A percentile compares a stretch with the other conserved stretches of the same genome.
Conservation (phyloP, 176 grass and related monocot species). For the Triticum urartu region DNA sequence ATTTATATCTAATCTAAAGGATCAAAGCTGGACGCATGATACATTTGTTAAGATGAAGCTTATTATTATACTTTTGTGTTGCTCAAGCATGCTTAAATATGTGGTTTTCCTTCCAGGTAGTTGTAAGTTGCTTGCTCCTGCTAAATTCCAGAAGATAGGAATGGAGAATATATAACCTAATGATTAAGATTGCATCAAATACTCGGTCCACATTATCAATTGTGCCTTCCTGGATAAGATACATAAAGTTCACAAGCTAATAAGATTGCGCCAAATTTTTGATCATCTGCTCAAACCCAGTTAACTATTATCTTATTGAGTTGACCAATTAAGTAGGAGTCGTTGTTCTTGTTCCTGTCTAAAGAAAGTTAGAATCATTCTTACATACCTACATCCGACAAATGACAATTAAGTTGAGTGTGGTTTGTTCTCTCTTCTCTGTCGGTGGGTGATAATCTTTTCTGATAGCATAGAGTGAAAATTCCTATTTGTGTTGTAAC, state of each 20-base stretch:
- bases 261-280: neutral
- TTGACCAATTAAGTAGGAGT: conserved; percentile 1
- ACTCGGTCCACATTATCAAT: too few relatives aligned
- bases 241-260: too few relatives aligned
- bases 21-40: too few relatives aligned
- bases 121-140: too few relatives aligned
- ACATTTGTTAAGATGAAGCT: too few relatives aligned
- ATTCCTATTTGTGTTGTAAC: neutral
- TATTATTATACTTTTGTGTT: too few relatives aligned
- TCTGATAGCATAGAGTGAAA: neutral
- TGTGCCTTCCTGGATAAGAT: too few relatives aligned
- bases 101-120: too few relatives aligned
- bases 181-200: too few relatives aligned
- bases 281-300: neutral
- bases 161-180: too few relatives aligned
- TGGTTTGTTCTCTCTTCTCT: neutral
- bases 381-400: neutral
- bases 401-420: neutral
- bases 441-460: neutral
- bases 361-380: neutral
- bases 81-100: too few relatives aligned
- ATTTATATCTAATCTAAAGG: neutral
- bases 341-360: neutral
- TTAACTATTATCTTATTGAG: neutral
- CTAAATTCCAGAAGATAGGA: too few relatives aligned